A percentile compares a stretch with the other conserved stretches of the same genome.
These are phyloP conservation scores for Heterobasidion annosum DNA, from an alignment of 1,284 basidiomycete species.

Conservation along the genomic window DNA sequence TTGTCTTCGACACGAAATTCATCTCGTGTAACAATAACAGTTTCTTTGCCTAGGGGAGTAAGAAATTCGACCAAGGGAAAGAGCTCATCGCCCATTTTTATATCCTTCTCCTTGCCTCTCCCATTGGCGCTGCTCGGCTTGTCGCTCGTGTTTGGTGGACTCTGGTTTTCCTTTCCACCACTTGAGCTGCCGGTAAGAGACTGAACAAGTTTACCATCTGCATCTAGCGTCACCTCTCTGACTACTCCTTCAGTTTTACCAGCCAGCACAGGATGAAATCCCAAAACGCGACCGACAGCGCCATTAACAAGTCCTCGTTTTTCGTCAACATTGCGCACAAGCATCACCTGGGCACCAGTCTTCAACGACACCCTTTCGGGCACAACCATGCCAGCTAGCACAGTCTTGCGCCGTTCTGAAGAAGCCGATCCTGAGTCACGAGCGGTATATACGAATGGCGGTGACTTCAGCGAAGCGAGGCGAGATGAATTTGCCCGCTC, in stretches of 20 bases:
- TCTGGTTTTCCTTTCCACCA: conserved; percentile 11
- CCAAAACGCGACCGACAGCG: conserved; percentile 57
- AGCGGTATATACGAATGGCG: conserved; percentile 7
- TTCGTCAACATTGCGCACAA: conserved; percentile 77
- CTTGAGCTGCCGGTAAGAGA: conserved; percentile 15
- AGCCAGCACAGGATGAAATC: conserved; percentile 25
- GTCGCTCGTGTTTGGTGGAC: conserved; percentile 3
- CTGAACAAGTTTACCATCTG: conserved; percentile 24
- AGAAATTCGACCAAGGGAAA: conserved; percentile 77
- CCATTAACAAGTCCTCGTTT: conserved; percentile 60
- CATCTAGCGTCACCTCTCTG: conserved; percentile 21
- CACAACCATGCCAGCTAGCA: conserved; percentile 72
- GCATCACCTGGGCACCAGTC: conserved; percentile 43
- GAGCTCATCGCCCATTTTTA: conserved; percentile 25
- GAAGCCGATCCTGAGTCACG: conserved; percentile 14
- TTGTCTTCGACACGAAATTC: conserved; percentile 38
- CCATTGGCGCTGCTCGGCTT: conserved; percentile 1
- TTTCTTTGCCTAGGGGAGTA: conserved; percentile 51
- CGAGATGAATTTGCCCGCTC: conserved; percentile 45
- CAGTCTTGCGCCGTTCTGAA: conserved; percentile 44
- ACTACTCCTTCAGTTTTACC: conserved; percentile 18
- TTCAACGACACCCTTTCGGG: conserved; percentile 54
- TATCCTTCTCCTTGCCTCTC: conserved; percentile 15
- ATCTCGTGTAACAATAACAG: conserved; percentile 39
- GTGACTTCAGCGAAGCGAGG: conserved; percentile 12